A percentile compares a stretch with the other conserved stretches of the same genome.
These are phyloP conservation scores for Candida ortonii DNA, from an alignment of 805 yeast genomes.

Conservation along the genomic window DNA sequence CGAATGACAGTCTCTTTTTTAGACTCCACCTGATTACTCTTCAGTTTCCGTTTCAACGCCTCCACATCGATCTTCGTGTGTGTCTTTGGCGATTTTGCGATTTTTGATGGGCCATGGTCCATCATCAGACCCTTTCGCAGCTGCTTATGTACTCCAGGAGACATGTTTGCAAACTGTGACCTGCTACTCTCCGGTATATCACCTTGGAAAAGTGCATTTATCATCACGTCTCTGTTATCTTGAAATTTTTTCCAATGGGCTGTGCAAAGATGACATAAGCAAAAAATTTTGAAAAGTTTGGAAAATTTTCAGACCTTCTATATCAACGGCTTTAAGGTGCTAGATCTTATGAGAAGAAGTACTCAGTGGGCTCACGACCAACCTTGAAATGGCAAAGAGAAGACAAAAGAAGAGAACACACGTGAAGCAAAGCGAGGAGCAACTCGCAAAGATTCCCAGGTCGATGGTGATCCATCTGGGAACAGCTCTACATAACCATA, in stretches of 20 bases:
- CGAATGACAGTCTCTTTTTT: no score
- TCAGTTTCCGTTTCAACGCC: slow-evolving; percentile 30
- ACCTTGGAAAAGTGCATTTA: no score
- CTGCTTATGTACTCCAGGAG: slow-evolving; percentile 15
- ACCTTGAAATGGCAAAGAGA: slow-evolving; percentile 32
- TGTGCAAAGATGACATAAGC: slow-evolving; percentile 3
- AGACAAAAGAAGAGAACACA: slow-evolving; percentile 84
- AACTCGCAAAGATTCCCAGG: slow-evolving; percentile 71
- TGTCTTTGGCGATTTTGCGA: slow-evolving; percentile 7
- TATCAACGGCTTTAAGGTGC: no score
- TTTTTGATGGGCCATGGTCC: slow-evolving; percentile 1
- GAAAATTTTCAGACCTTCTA: slow-evolving; percentile 2
- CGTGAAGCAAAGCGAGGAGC: slow-evolving; percentile 60
- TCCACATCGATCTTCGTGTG: slow-evolving; percentile 28
- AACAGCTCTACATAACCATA: slow-evolving; percentile 65
- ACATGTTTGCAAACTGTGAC: slow-evolving; percentile 19
- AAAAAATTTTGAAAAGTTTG: slow-evolving; percentile 3
- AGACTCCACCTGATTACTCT: slow-evolving; percentile 4
- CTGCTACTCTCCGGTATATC: no score
- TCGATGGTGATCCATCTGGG: slow-evolving; percentile 95
- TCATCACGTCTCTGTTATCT: slow-evolving; percentile 1
- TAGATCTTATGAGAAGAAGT: slow-evolving; percentile 1
- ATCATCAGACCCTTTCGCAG: not conserved
- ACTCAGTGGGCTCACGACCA: not conserved
- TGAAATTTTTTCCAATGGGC: slow-evolving; percentile 6